Conservation (phyloP, 306 rosid species). For the Cicer pinnatifidum region DNA sequence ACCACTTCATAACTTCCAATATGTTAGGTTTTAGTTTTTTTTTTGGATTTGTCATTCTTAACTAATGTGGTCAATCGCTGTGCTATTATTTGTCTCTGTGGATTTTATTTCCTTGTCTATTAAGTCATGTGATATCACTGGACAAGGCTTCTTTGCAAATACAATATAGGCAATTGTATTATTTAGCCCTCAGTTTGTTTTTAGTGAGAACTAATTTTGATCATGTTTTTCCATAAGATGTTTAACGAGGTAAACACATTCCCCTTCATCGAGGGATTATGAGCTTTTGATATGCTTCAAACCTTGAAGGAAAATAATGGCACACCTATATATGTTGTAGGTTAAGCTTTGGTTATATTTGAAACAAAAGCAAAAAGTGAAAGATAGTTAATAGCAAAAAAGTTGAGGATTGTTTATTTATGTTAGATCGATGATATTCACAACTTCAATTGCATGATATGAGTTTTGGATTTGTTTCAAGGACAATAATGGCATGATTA, state of each 20-base stretch:
- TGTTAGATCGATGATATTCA: slow-evolving; percentile 5
- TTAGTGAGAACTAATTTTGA: slow-evolving; percentile 13
- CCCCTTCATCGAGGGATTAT: background rate
- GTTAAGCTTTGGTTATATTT: background rate
- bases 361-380: background rate
- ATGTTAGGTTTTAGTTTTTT: background rate
- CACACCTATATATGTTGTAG: background rate
- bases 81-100: slow-evolving; percentile 13
- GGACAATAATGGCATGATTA: background rate
- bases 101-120: background rate
- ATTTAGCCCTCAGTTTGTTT: background rate
- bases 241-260: background rate
- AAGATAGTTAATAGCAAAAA: background rate
- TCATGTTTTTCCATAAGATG: slow-evolving; percentile 6
- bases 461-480: slow-evolving; percentile 46
- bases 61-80: background rate
- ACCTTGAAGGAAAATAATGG: background rate
- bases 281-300: slow-evolving; percentile 46
- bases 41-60: background rate
- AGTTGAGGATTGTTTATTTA: slow-evolving; percentile 2
- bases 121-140: background rate
- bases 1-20: background rate
- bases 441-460: background rate
- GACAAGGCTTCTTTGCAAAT: background rate
- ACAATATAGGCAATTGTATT: background rate